Conservation (phyloP, 1,139 yeast species). For the Geotrichum klebahnii region DNA sequence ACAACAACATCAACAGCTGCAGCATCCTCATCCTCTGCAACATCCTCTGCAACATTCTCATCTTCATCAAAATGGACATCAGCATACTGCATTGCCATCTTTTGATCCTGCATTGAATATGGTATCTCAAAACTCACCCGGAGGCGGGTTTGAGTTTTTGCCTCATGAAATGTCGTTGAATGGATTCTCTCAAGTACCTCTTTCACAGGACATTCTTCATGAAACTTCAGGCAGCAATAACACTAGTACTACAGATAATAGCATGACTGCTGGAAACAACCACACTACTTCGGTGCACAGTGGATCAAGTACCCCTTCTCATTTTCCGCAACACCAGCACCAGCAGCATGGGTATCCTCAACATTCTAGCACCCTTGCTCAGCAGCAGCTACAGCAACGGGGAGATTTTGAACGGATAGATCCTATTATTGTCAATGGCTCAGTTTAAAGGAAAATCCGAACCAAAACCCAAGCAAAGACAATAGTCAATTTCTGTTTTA, state of each 20-base stretch:
- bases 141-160: conserved; percentile 14
- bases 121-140: background rate
- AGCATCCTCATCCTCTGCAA: background rate
- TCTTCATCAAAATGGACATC: background rate
- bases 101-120: conserved; percentile 9
- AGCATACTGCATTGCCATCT: conserved; percentile 3
- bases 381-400: conserved; percentile 4
- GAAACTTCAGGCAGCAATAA: background rate
- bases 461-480: too few species aligned
- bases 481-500: too few species aligned
- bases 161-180: conserved; percentile 1
- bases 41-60: conserved; percentile 5
- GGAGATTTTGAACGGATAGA: conserved; percentile 16
- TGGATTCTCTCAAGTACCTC: conserved; percentile 3
- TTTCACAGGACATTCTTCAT: conserved; percentile 10
- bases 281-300: background rate
- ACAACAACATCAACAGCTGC: conserved; percentile 8
- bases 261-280: background rate
- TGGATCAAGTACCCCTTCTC: background rate
- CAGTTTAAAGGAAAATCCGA: conserved; percentile 1
- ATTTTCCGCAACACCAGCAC: background rate
- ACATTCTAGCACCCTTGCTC: background rate
- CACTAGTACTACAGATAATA: background rate
- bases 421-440: conserved; percentile 22
- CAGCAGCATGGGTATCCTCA: background rate